Base-by-base conservation (phyloP, 148 eudicot genomes). In the Selenicereus undatus region DNA sequence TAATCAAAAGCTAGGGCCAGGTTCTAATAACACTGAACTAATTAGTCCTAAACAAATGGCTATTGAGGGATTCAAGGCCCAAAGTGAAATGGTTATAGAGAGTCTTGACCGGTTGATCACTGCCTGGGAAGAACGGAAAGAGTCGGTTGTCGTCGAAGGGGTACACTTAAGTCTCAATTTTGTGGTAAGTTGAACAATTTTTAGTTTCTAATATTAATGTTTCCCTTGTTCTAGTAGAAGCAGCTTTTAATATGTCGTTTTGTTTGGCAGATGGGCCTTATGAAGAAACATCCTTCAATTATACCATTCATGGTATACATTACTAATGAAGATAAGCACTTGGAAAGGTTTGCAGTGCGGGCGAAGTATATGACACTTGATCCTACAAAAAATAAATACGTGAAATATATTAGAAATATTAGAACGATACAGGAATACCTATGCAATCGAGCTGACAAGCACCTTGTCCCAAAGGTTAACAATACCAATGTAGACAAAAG, bases 61-160 rank as follows among this genome's bases (percentile, higher is more conserved):
- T 1, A 72, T 95, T 62, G 99, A 95, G 85, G 99, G 99, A 72
- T 95, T 88, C 75, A 95, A 93, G 88, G 99, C 99, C 83, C 99
- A 95, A 78, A 95, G 99, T 89, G 99, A 95, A 83, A 95, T 95
- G 99, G 97, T 95, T 64, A 95, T 95, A 80, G 99, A 95, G 76
- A 92, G 97, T 85, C 99, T 95, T 79, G 99, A 95, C 77, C 91
- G 99, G 35, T 84, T 95, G 74, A 89, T 95, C 71, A 92, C 93
- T 85, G 91, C 91, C 20, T 95, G 99, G 99, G 99, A 95, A 89
- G 94, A 95, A 50, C 78, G 99, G 78, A 95, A 93, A 80, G 97
- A 95, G 86, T 95, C 99, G 51, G 99, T 93, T 9, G 92, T 93
- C 45, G 93, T 95, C 68, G 99, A 95, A 89, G 99, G 99, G 71